Evolutionary conservation across 495 filamentous ascomycete genomes (phyloP), one percentile per base, ranked within the genome.

Genomic region (Zalerion maritima): DNA sequence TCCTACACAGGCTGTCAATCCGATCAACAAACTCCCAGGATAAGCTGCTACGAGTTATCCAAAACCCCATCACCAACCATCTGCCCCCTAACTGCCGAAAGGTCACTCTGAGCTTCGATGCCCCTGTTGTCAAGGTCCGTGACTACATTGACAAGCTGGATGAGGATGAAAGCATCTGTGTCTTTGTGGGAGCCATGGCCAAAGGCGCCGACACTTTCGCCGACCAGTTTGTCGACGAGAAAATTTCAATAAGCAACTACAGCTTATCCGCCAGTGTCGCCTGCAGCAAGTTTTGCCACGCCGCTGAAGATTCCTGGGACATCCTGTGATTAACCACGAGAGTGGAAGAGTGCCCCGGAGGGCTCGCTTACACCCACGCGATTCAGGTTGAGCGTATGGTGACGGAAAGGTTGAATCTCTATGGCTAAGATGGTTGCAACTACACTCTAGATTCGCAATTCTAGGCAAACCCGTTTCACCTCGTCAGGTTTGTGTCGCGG

Each of bases 251-350:
- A 57, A 94, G 89, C 61, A 92, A 94, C 54, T 97, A 78, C 71
- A 92, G 81, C 54, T 66, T 97, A 25, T 91, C 81, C 46, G 89
- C 89, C 26, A 93, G 84, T 60, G 87, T 97, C 18, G 89, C 89
- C 19, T 97, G 89, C 64, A 91, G 85, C 64, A 96, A 94, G 57
- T 94, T 97, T 62, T 94, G 89, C 58, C 89, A 97, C 55, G 89
- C 89, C 25, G 89, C 85, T 17, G 89, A 97, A 55, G 89, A 97
- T 50, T 75, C 77, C 22, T 97, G 89, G 89, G 74, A 84, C 42
- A 83, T 97, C 39, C 69, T 94, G 42, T 97, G 46, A 39, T 33
- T 41, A 17, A 37, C 33, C 25, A 33, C 37, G 37, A 26, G 32
- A 37, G 35, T 8, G 36, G 34, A 34, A 36, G 20, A 33, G 35